Base-by-base conservation (phyloP, 352 stramenopile species). In the Phytopythium vexans region DNA sequence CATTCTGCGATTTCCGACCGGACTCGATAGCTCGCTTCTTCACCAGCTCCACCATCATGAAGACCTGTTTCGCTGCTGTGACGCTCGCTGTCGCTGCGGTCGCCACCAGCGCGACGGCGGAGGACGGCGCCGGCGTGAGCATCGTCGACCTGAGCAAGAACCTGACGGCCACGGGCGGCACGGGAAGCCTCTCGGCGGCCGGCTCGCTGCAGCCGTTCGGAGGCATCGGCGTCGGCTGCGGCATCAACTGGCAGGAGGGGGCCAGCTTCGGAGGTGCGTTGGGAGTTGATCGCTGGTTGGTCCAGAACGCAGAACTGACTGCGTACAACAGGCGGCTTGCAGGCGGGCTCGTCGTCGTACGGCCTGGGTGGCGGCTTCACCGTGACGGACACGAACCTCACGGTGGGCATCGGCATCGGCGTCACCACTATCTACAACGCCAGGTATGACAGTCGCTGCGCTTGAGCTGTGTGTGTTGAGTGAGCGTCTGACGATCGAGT, bases 171-270 rank as follows among this genome's bases (percentile, higher is more conserved):
- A 46, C 49, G 38, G 38, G 7, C 27, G 37, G 49, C 32, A 55
- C 49, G 7, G 49, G 37, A 6, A 31, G 41, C 31, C 4, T 55
- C 31, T 45, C 49, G 7, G 49, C 49, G 8, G 38, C 49, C 8
- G 49, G 49, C 38, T 38, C 49, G 6, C 49, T 55, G 15, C 16
- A 55, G 32, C 49, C 49, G 2, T 55, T 55, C 32, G 49, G 49
- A 14, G 49, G 49, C 34, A 39, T 55, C 10, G 49, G 49, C 12
- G 6, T 55, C 27, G 49, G 38, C 49, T 55, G 49, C 37, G 49
- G 49, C n/a, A 55, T 55, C 49, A 55, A 55, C 49, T 55, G 37
- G 49, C 36, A 32, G 21, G 39, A 47, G 40, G 34, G 46, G 14
- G 46, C 31, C 21, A 47, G 36, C 10, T 55, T 55, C 32, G 38